Conservation (phyloP, 441 rosid species). For the Dalechampia spathulata region DNA sequence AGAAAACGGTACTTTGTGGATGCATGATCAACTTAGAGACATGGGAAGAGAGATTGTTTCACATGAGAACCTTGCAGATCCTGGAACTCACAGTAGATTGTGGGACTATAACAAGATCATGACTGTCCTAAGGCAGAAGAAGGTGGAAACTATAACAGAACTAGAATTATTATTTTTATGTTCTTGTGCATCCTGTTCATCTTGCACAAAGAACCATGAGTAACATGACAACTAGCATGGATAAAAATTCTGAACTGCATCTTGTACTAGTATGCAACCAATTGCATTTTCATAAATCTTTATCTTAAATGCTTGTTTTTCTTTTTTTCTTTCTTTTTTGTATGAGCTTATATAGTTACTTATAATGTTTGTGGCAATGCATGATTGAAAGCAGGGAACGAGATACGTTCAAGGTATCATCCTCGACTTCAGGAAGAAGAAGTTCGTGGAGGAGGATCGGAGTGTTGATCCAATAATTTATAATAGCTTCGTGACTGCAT, state of each 20-base stretch:
- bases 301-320: too few species aligned
- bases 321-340: too few species aligned
- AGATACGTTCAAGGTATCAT: conserved; percentile 15
- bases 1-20: conserved; percentile 8
- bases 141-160: conserved; percentile 11
- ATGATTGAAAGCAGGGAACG: conserved; percentile 14
- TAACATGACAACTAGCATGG: too few species aligned
- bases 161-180: too few species aligned
- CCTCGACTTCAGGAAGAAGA: conserved; percentile 18
- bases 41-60: conserved; percentile 49
- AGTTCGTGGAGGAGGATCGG: neutral
- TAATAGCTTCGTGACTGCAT: conserved; percentile 3
- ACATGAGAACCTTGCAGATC: conserved; percentile 13
- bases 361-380: too few species aligned
- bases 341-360: too few species aligned
- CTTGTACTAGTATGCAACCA: too few species aligned
- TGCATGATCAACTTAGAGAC: conserved; percentile 37
- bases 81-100: conserved; percentile 37
- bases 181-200: too few species aligned
- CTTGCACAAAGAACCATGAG: too few species aligned
- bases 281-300: too few species aligned
- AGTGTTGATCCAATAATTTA: conserved; percentile 5
- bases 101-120: conserved; percentile 24
- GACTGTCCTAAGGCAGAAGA: conserved; percentile 10
- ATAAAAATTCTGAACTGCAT: too few species aligned